Percentiles rank a stretch among this genome's conserved stretches.
Evolutionary conservation across 169 alveolate species (phyloP).

Genomic region (Theileria equi): DNA sequence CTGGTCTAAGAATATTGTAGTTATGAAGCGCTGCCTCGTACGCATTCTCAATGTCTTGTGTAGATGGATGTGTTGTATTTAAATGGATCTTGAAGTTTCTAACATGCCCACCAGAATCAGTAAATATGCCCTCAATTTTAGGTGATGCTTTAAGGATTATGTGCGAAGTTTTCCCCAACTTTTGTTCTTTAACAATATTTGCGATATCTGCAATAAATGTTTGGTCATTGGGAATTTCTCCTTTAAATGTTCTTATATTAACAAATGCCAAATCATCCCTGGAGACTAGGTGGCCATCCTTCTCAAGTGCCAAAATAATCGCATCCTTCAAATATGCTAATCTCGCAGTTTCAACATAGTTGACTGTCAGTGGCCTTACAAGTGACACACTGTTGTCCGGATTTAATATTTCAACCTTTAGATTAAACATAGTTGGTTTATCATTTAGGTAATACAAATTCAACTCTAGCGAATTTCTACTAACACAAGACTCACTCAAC

Average conservation of each 20-base stretch:
- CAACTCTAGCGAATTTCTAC: slow-evolving; percentile 35
- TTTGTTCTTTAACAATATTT: slow-evolving; percentile 58
- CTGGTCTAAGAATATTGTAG: slow-evolving; percentile 36
- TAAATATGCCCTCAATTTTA: slow-evolving; percentile 35
- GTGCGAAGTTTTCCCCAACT: slow-evolving; percentile 17
- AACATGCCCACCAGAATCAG: slow-evolving; percentile 31
- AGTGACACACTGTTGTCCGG: slow-evolving; percentile 42
- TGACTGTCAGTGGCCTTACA: slow-evolving; percentile 31
- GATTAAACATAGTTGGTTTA: slow-evolving; percentile 37
- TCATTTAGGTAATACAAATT: slow-evolving; percentile 51
- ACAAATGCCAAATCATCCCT: slow-evolving; percentile 50
- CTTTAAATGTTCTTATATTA: slow-evolving; percentile 17
- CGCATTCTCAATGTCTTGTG: slow-evolving; percentile 33
- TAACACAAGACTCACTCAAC: slow-evolving; percentile 40
- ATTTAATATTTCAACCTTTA: slow-evolving; percentile 39
- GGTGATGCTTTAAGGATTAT: slow-evolving; percentile 34
- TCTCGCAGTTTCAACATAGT: slow-evolving; percentile 30
- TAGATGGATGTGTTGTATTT: slow-evolving; percentile 47
- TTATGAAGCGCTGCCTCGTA: slow-evolving; percentile 48
- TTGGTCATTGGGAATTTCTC: slow-evolving; percentile 16
- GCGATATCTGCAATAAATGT: slow-evolving; percentile 23
- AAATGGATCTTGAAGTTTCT: slow-evolving; percentile 37
- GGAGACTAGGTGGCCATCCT: slow-evolving; percentile 49
- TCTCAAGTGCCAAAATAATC: slow-evolving; percentile 21
- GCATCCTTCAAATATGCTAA: slow-evolving; percentile 41